Conservation (phyloP, 257 asterid genomes). For the Voacanga thouarsii region DNA sequence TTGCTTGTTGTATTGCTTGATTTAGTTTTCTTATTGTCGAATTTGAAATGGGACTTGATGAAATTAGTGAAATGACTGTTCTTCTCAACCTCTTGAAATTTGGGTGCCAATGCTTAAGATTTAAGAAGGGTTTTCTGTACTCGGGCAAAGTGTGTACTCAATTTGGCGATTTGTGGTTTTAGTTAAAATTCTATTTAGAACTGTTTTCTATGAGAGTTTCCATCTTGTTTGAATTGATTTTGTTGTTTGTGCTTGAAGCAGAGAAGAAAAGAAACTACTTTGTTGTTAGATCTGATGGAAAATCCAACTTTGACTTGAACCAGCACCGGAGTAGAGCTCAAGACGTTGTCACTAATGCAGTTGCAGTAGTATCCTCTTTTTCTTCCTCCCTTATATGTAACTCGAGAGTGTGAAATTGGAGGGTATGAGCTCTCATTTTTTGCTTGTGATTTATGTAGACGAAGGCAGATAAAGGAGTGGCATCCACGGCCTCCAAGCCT, state of each 20-base stretch:
- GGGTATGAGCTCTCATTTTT: not conserved
- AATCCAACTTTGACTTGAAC: slow-evolving; percentile 32
- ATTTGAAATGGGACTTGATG: not conserved
- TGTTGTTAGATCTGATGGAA: slow-evolving; percentile 41
- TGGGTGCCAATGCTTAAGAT: not conserved
- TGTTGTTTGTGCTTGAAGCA: slow-evolving; percentile 21
- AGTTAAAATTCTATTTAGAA: no score
- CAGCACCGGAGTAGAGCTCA: slow-evolving; percentile 25
- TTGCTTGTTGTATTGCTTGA: not conserved
- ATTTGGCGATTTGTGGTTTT: not conserved
- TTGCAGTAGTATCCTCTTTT: slow-evolving; percentile 41
- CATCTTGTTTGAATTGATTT: not conserved
- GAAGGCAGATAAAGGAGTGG: slow-evolving; percentile 36
- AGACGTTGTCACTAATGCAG: slow-evolving; percentile 44
- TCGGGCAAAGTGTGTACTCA: no score
- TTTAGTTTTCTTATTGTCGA: not conserved
- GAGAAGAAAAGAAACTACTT: slow-evolving; percentile 43
- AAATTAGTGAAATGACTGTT: not conserved
- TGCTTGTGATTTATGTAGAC: slow-evolving; percentile 30
- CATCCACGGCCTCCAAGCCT: slow-evolving; percentile 52
- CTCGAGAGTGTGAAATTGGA: not conserved
- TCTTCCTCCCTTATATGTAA: not conserved
- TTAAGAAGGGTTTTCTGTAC: not conserved
- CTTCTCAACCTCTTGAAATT: not conserved
- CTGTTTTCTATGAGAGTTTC: not conserved